These are phyloP conservation scores for Hypoxylon perforatum DNA, from an alignment of 495 filamentous ascomycete genomes.

Conservation along the genomic window DNA sequence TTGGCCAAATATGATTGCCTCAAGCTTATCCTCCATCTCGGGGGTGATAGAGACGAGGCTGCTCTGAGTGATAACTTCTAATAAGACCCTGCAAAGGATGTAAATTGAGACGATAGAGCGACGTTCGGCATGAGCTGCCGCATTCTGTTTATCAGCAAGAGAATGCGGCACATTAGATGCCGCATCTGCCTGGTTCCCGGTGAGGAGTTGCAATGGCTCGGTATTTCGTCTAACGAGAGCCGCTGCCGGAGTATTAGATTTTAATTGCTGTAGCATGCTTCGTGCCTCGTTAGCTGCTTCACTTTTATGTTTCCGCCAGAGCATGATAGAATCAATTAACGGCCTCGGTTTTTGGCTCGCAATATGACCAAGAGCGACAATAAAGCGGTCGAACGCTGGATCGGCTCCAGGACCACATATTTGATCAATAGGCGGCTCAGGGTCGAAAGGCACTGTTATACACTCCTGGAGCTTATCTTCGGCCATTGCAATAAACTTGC, in stretches of 20 bases:
- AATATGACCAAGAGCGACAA: constrained; percentile 92
- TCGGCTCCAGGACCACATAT: constrained; percentile 92
- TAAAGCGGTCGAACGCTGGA: constrained; percentile 92
- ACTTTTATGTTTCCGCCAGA: constrained; percentile 94
- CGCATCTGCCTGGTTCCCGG: constrained; percentile 33
- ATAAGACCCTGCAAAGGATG: constrained; percentile 90
- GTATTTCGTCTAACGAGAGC: constrained; percentile 60
- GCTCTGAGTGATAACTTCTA: constrained; percentile 93
- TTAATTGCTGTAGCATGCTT: constrained; percentile 71
- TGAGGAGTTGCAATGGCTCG: constrained; percentile 55
- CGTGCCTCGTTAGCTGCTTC: constrained; percentile 78
- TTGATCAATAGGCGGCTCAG: constrained; percentile 82
- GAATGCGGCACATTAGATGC: constrained; percentile 32
- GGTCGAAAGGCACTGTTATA: constrained; percentile 76
- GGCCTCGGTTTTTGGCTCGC: constrained; percentile 92
- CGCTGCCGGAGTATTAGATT: constrained; percentile 41
- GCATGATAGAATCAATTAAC: constrained; percentile 96
- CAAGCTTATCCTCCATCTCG: constrained; percentile 89
- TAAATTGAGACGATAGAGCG: constrained; percentile 93
- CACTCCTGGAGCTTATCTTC: constrained; percentile 93
- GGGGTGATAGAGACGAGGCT: constrained; percentile 81
- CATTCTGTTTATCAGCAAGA: constrained; percentile 71
- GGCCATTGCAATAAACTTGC: constrained; percentile 79
- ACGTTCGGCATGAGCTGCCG: constrained; percentile 80
- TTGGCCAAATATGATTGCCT: constrained; percentile 94